phyloP scores from a whole-genome alignment of 2,329 filamentous ascomycete genomes.

The Neofusicoccum parvum region DNA sequence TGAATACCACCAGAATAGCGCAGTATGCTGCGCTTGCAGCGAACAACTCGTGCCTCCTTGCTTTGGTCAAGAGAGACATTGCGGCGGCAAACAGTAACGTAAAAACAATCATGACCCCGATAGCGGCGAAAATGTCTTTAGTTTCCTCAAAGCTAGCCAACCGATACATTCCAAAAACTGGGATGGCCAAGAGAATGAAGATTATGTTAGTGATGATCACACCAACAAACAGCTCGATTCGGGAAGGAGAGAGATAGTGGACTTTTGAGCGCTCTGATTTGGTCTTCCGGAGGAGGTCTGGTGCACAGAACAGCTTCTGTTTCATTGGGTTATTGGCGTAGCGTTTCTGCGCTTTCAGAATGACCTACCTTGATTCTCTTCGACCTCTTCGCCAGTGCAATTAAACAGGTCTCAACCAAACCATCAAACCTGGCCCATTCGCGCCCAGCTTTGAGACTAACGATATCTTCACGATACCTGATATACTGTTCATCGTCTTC shows the following conservation, averaged over 20 bases:
- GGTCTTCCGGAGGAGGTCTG: conserved; percentile 30
- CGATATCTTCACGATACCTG: conserved; percentile 33
- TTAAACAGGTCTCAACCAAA: conserved; percentile 27
- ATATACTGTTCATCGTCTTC: conserved; percentile 30
- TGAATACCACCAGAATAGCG: conserved; percentile 43
- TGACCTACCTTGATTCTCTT: conserved; percentile 12
- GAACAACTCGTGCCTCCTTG: conserved; percentile 41
- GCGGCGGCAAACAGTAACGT: conserved; percentile 39
- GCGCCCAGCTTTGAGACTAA: conserved; percentile 32
- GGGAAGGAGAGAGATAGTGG: conserved; percentile 31
- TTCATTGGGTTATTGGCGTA: not conserved
- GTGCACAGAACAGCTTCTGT: conserved; percentile 31
- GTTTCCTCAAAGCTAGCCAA: conserved; percentile 22
- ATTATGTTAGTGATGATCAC: conserved; percentile 34
- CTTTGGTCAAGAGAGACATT: conserved; percentile 41
- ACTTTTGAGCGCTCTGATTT: not conserved
- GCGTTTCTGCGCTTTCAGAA: not conserved
- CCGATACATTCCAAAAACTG: conserved; percentile 34
- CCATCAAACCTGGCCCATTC: conserved; percentile 38
- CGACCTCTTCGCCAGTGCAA: conserved; percentile 21
- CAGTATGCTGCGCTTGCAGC: conserved; percentile 44
- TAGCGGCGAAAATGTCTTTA: conserved; percentile 28
- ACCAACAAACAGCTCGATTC: conserved; percentile 34
- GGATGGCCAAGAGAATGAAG: conserved; percentile 34
- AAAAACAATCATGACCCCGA: conserved; percentile 35